phyloP scores from a whole-genome alignment of 2,329 filamentous ascomycete species.

The Beauveria medogensis region DNA sequence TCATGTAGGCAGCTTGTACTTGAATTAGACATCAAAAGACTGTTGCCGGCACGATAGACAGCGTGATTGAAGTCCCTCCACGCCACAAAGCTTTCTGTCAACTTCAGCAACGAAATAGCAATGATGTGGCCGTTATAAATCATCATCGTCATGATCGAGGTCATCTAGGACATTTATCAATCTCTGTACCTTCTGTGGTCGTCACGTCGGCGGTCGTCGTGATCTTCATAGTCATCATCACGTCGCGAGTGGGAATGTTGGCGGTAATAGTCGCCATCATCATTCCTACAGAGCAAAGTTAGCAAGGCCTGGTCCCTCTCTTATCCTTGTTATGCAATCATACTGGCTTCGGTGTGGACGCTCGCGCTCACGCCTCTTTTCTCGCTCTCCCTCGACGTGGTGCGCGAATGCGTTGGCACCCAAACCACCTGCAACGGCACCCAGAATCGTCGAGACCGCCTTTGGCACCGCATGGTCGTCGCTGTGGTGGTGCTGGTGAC shows the following conservation, averaged over 20 bases:
- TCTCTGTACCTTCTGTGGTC: constrained; percentile 7
- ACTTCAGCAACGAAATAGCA: not conserved
- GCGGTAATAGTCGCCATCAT: constrained; percentile 1
- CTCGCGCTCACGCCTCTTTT: constrained; percentile 25
- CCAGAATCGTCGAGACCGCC: constrained; percentile 42
- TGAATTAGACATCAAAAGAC: not conserved
- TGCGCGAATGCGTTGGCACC: constrained; percentile 44
- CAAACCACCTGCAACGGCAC: constrained; percentile 46
- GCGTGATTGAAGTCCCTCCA: not conserved
- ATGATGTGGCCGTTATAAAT: not conserved
- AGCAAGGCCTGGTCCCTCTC: not conserved
- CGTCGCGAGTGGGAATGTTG: not conserved
- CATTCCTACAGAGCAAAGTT: not conserved
- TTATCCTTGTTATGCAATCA: not conserved
- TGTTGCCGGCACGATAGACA: not conserved
- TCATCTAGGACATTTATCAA: constrained; percentile 11
- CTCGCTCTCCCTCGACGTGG: constrained; percentile 31
- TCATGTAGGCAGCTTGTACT: not conserved
- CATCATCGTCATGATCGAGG: constrained; percentile 8
- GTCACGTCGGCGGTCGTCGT: constrained; percentile 12
- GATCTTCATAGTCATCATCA: constrained; percentile 11
- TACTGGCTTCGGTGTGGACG: constrained; percentile 13
- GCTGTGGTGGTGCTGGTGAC: constrained; percentile 18
- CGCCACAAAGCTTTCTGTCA: not conserved
- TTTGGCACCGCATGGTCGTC: constrained; percentile 23